Conservation (phyloP, 352 stramenopile genomes). For the Globisporangium rhizosaccharum region DNA sequence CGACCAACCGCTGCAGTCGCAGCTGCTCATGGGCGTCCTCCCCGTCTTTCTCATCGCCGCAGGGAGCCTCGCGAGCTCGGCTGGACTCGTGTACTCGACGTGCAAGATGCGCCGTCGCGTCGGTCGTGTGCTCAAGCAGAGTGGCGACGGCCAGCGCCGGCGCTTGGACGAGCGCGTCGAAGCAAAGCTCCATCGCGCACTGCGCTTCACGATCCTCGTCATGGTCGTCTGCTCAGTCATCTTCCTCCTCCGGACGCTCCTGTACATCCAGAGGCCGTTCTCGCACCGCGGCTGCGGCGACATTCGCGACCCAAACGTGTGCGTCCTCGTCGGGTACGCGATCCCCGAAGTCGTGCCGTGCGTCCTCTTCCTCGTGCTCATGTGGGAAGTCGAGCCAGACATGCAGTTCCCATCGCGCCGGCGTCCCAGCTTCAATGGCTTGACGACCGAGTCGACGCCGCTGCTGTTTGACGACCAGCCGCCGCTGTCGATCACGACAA, state of each 20-base stretch:
- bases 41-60: conserved; percentile 65
- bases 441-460: conserved; percentile 11
- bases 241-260: conserved; percentile 66
- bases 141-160: conserved; percentile 29
- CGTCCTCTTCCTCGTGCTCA: conserved; percentile 75
- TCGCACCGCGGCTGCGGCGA: conserved; percentile 66
- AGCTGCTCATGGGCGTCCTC: conserved; percentile 46
- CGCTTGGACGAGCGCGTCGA: conserved; percentile 56
- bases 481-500: conserved; percentile 33
- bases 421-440: conserved; percentile 37
- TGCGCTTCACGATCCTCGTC: conserved; percentile 68
- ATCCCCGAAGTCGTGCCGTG: conserved; percentile 71
- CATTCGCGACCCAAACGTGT: conserved; percentile 54
- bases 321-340: conserved; percentile 65
- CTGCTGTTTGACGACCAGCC: conserved; percentile 18
- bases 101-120: conserved; percentile 69
- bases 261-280: conserved; percentile 79
- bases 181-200: conserved; percentile 64
- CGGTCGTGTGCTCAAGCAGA: conserved; percentile 55
- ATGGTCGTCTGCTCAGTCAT: conserved; percentile 61
- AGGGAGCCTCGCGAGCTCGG: conserved; percentile 58
- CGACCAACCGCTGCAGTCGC: conserved; percentile 9
- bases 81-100: conserved; percentile 73
- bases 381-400: conserved; percentile 81
- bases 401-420: conserved; percentile 53